Evolutionary conservation across 1,284 basidiomycete species (phyloP), one percentile per base, ranked within the genome.

Genomic region (Ceratobasidium sp.): DNA sequence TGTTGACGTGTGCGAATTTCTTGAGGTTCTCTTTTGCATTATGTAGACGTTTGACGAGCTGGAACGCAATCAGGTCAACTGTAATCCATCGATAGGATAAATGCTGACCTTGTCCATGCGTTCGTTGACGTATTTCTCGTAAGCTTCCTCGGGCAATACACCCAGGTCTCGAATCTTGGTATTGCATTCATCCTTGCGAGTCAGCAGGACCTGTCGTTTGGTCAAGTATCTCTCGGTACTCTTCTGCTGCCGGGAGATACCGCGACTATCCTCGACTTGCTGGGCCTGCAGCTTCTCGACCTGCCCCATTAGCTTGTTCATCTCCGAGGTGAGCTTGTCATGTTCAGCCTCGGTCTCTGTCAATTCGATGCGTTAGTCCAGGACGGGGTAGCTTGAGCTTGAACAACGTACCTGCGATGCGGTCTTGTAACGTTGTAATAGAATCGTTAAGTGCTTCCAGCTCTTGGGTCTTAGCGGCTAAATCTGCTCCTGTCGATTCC

Each of bases 1-100:
- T 99, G 83, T 99, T 99, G 73, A 99, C 96, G 76, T 98, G 95
- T 0, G 93, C 90, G 75, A 95, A 99, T 78, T 95, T 95, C 78
- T 96, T 98, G 72, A 99, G 82, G 30, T 87, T 86, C 74, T 98
- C 95, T 75, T 98, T 95, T 72, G 95, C 88, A 25, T 84, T 84
- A 75, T 97, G 95, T 41, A 99, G 83, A 72, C 89, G 90, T 80
- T 93, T 95, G 73, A 96, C 85, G 42, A 99, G 83, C 92, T 96
- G 74, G 21, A 27, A 30, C 13, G 13, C 19, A 30, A 60, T 56
- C 56, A 19, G 16, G 23, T n/a, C 23, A 19, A 36, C 33, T 11
- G 11, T n/a, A 36, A 21, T 33, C 21, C n/a, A 11, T 19, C 52
- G 11, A 53, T 27, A 44, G 30, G 9, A 47, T 49, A 54, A 29